Percentiles rank a stretch among this genome's conserved stretches.
Evolutionary conservation across 2,329 filamentous ascomycete species (phyloP).

Genomic region (Rasamsonia emersonii): DNA sequence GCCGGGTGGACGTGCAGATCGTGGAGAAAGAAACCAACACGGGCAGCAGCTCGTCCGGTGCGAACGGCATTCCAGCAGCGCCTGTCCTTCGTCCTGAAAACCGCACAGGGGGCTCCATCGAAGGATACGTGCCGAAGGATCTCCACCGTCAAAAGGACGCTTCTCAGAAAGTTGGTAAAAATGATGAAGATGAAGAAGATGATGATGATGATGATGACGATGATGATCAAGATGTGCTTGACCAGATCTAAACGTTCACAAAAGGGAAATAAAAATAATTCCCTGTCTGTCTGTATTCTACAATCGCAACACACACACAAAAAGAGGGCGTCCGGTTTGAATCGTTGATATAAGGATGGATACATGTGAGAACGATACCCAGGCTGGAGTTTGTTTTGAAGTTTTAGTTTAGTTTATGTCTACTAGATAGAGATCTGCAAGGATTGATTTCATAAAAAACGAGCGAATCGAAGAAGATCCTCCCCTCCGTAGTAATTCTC

Average conservation of each 20-base stretch:
- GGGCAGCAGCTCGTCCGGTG: too few relatives aligned
- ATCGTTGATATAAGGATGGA: too few relatives aligned
- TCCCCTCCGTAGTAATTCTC: too few relatives aligned
- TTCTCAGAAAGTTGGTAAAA: slow-evolving; percentile 1
- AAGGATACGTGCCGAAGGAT: slow-evolving; percentile 30
- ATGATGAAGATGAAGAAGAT: slow-evolving; percentile 21
- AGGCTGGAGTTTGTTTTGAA: too few relatives aligned
- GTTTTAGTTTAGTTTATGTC: too few relatives aligned
- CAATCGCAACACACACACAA: slow-evolving; percentile 9
- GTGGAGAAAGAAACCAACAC: slow-evolving; percentile 20
- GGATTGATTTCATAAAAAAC: too few relatives aligned
- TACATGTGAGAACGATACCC: too few relatives aligned
- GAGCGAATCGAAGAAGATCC: too few relatives aligned
- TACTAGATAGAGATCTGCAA: too few relatives aligned
- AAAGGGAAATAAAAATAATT: slow-evolving; percentile 10
- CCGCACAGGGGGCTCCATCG: slow-evolving; percentile 31
- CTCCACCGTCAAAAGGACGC: slow-evolving; percentile 2
- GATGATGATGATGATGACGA: slow-evolving; percentile 36
- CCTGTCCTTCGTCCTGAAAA: slow-evolving; percentile 26
- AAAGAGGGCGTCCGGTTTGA: background rate
- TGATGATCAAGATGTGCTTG: slow-evolving; percentile 45
- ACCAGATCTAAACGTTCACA: slow-evolving; percentile 29
- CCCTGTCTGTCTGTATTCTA: slow-evolving; percentile 12
- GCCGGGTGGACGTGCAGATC: slow-evolving; percentile 25
- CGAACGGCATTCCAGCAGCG: slow-evolving; percentile 14